phyloP scores from a whole-genome alignment of 768 basidiomycete genomes.

The Pisolithus microcarpus region DNA sequence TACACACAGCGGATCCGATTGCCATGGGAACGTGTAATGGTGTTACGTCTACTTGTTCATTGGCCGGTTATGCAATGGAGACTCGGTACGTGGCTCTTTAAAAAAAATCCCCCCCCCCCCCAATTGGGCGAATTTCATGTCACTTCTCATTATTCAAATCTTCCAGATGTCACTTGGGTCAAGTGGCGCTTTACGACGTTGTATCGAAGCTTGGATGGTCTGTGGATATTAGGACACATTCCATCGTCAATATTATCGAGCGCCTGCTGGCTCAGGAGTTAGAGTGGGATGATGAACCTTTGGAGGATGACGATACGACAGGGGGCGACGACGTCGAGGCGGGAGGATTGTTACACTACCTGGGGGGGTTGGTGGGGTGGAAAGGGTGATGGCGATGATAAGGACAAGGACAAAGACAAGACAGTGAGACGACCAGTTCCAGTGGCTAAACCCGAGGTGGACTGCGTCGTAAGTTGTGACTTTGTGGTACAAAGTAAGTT shows the following conservation, averaged over 20 bases:
- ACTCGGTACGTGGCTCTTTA: constrained; percentile 34
- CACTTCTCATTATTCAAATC: background rate
- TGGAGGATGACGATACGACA: constrained; percentile 1
- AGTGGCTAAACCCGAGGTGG: constrained; percentile 42
- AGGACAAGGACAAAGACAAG: constrained; percentile 12
- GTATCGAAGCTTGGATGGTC: constrained; percentile 75
- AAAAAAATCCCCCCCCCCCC: background rate
- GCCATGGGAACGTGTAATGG: constrained; percentile 82
- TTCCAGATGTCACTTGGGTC: constrained; percentile 77
- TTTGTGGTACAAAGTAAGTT: background rate
- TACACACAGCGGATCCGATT: constrained; percentile 92
- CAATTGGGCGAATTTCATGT: background rate
- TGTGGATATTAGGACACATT: constrained; percentile 66
- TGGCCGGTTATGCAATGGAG: constrained; percentile 84
- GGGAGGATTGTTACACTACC: background rate
- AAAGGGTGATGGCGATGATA: constrained; percentile 27
- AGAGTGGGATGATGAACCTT: constrained; percentile 40
- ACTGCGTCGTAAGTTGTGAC: constrained; percentile 51
- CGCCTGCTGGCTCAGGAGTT: constrained; percentile 47
- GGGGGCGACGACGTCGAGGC: background rate
- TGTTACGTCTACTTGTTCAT: constrained; percentile 65
- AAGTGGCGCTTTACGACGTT: constrained; percentile 78
- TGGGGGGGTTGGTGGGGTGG: constrained; percentile 24
- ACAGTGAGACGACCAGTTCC: constrained; percentile 36
- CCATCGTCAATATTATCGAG: constrained; percentile 65